Percentiles rank a stretch among this genome's conserved stretches.
phyloP scores from a whole-genome alignment of 192 early-diverging fungal genomes.

The Lobulomyces angularis region DNA sequence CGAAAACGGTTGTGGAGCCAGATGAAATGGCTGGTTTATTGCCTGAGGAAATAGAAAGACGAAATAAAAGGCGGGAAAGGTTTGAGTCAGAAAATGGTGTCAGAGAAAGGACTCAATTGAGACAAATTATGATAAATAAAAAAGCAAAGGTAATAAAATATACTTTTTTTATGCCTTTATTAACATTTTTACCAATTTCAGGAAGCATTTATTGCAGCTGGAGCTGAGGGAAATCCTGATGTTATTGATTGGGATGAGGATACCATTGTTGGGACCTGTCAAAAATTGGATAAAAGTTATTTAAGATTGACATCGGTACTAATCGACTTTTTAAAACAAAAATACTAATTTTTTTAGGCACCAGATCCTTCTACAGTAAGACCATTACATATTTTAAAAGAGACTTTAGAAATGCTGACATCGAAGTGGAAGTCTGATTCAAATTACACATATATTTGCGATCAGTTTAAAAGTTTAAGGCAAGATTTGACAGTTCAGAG shows the following conservation, averaged over 20 bases:
- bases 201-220: no score
- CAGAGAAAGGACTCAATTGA: no score
- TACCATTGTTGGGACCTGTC: conserved; percentile 81
- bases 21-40: no score
- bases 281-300: conserved; percentile 80
- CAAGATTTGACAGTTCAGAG: conserved; percentile 95
- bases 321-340: conserved; percentile 7
- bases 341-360: conserved; percentile 28
- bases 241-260: conserved; percentile 67
- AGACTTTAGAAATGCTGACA: conserved; percentile 67
- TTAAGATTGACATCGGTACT: conserved; percentile 78
- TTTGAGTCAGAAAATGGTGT: no score
- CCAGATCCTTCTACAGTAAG: conserved; percentile 91
- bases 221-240: conserved; percentile 34
- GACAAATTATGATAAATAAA: no score
- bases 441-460: conserved; percentile 92
- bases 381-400: conserved; percentile 61
- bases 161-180: no score
- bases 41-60: conserved; percentile 24
- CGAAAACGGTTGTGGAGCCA: no score
- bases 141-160: no score
- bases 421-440: conserved; percentile 67
- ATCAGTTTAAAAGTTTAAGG: conserved; percentile 90
- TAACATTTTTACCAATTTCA: no score
- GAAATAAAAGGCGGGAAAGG: no score